phyloP scores from a whole-genome alignment of 306 rosid species.

The Luffa acutangula region DNA sequence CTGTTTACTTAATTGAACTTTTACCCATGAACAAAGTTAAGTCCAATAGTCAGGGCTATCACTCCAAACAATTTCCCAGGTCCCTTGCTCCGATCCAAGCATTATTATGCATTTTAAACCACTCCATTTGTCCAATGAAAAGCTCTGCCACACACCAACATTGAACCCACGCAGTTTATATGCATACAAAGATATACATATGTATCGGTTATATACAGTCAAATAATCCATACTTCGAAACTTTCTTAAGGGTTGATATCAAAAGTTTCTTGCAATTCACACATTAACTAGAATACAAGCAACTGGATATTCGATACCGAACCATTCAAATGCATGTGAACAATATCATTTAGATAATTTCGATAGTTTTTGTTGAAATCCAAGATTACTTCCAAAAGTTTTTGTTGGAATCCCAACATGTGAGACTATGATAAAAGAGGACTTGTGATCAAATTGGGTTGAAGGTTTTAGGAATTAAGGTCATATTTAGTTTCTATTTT shows the following conservation, averaged over 20 bases:
- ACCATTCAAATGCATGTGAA: neutral
- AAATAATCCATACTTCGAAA: neutral
- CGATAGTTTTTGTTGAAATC: too few species aligned
- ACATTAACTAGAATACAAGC: neutral
- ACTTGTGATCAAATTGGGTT: too few species aligned
- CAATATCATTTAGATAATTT: too few species aligned
- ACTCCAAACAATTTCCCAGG: conserved; percentile 1
- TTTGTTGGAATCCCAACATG: too few species aligned
- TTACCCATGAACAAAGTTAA: neutral
- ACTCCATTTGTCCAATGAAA: conserved; percentile 11
- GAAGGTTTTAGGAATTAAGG: too few species aligned
- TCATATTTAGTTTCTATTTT: too few species aligned
- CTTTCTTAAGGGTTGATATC: neutral
- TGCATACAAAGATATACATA: neutral
- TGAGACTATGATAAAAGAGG: too few species aligned
- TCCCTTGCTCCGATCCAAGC: conserved; percentile 15
- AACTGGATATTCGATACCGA: too few species aligned
- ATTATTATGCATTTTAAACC: conserved; percentile 13
- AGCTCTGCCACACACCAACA: neutral
- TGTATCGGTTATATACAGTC: neutral
- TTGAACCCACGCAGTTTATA: neutral
- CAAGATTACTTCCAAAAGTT: too few species aligned
- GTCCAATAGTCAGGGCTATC: neutral
- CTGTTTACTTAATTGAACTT: neutral
- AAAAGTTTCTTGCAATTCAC: neutral